Evolutionary conservation across 352 stramenopile genomes (phyloP), one percentile per base, ranked within the genome.

Genomic region (Phytophthora nicotianae): DNA sequence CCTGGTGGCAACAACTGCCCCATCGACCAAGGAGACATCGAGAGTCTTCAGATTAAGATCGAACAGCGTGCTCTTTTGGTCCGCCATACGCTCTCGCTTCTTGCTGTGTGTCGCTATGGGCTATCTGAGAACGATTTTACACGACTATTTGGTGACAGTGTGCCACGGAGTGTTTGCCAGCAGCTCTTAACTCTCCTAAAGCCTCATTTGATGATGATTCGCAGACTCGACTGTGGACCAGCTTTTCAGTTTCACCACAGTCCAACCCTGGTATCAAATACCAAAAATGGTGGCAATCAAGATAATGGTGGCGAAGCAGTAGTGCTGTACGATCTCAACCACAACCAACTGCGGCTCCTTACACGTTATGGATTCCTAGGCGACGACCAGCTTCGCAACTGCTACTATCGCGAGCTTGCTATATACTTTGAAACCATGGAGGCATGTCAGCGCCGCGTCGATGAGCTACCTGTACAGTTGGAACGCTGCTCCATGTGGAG

Each of bases 401-500:
- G 79, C 46, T 95, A 95, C 61, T 92, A 88, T 66, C 79, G 81
- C 19, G 80, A 89, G 27, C 72, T 95, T 19, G 86, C 86, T 3
- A 75, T 72, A 17, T 88, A 91, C 60, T 95, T 93, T 66, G 76
- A 89, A 47, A 70, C 70, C 8, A 79, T 92, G 58, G 77, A 83
- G 2, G 75, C 81, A 24, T 91, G 72, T 3, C 86, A 95, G 42
- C 82, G 83, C 0, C 82, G 84, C n/a, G 62, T 95, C 11, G 83
- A 93, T 49, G 86, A 93, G 56, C 65, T 95, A 8, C 86, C 86
- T 0, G 81, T 95, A 54, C 86, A 95, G 33, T 55, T 93, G 27
- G 86, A 92, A 65, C 79, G 86, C 7, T 95, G 86, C 17, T 61
- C 58, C 3, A 65, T 87, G 63, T 95, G 86, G 86, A 58, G 63